Evolutionary conservation across 2,329 filamentous ascomycete species (phyloP).

Genomic region (Stachybotrys chartarum): DNA sequence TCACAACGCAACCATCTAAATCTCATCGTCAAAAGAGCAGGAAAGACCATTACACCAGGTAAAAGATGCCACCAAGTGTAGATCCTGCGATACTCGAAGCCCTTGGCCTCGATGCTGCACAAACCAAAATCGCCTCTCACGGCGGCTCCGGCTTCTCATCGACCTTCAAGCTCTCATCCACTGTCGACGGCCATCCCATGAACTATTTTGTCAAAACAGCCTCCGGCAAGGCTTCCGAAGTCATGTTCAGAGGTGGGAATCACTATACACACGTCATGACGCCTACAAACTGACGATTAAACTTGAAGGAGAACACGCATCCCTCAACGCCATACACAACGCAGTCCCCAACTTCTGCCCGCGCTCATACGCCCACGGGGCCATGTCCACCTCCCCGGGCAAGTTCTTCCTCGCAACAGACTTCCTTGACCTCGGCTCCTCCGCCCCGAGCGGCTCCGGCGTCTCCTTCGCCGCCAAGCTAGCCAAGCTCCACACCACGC

Average conservation of each 20-base stretch:
- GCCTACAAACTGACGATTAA: not conserved
- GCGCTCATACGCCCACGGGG: constrained; percentile 64
- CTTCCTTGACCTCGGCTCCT: constrained; percentile 60
- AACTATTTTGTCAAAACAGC: constrained; percentile 70
- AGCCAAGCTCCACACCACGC: constrained; percentile 69
- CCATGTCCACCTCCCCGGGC: constrained; percentile 42
- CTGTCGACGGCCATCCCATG: constrained; percentile 39
- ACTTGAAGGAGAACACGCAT: constrained; percentile 65
- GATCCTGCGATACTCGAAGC: constrained; percentile 57
- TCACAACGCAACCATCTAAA: not conserved
- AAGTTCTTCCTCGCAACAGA: constrained; percentile 63
- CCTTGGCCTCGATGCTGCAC: constrained; percentile 48
- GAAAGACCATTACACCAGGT: not conserved
- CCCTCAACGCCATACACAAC: constrained; percentile 72
- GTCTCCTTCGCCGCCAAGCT: constrained; percentile 66
- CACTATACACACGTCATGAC: constrained; percentile 9
- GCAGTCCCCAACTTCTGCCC: constrained; percentile 71
- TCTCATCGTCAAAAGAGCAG: not conserved
- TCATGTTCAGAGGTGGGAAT: constrained; percentile 61
- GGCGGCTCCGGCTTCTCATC: constrained; percentile 64
- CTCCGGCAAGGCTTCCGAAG: constrained; percentile 46
- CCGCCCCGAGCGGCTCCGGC: constrained; percentile 35
- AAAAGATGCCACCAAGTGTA: constrained; percentile 37
- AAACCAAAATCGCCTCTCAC: constrained; percentile 49
- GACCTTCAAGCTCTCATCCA: constrained; percentile 50